These are phyloP conservation scores for Yamadazyma jaroonii DNA, from an alignment of 1,139 yeast genomes.

Conservation along the genomic window DNA sequence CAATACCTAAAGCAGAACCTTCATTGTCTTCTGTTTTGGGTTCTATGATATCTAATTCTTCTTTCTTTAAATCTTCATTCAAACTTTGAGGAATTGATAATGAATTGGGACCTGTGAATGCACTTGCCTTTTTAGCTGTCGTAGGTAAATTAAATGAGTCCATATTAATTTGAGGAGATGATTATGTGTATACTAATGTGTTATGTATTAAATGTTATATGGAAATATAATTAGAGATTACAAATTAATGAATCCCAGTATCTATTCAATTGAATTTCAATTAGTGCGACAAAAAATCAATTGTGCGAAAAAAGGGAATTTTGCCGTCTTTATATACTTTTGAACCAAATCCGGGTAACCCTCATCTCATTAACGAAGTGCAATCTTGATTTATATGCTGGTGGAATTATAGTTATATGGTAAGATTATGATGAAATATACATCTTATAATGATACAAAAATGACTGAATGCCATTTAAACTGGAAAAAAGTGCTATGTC, in stretches of 20 bases:
- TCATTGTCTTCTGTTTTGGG: constrained; percentile 55
- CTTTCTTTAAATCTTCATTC: constrained; percentile 23
- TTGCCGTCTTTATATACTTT: constrained; percentile 24
- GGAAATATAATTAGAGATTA: constrained; percentile 23
- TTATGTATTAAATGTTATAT: not conserved
- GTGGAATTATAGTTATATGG: too few relatives aligned
- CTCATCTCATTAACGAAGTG: constrained; percentile 1
- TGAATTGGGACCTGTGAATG: constrained; percentile 67
- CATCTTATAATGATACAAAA: too few relatives aligned
- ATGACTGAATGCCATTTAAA: too few relatives aligned
- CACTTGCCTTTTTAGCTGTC: constrained; percentile 78
- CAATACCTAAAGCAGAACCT: constrained; percentile 84
- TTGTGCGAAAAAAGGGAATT: constrained; percentile 11
- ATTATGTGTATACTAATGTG: not conserved
- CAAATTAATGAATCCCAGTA: constrained; percentile 45
- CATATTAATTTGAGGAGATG: constrained; percentile 31
- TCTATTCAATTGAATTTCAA: not conserved
- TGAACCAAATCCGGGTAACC: constrained; percentile 27
- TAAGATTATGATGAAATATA: too few relatives aligned
- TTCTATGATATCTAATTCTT: constrained; percentile 31
- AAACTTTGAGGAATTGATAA: constrained; percentile 58
- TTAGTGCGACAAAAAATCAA: not conserved
- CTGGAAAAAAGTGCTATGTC: constrained; percentile 5
- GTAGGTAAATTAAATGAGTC: constrained; percentile 75
- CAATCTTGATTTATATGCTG: too few relatives aligned